Base-by-base conservation (phyloP, 2,329 filamentous ascomycete genomes). In the Exophiala sideris region DNA sequence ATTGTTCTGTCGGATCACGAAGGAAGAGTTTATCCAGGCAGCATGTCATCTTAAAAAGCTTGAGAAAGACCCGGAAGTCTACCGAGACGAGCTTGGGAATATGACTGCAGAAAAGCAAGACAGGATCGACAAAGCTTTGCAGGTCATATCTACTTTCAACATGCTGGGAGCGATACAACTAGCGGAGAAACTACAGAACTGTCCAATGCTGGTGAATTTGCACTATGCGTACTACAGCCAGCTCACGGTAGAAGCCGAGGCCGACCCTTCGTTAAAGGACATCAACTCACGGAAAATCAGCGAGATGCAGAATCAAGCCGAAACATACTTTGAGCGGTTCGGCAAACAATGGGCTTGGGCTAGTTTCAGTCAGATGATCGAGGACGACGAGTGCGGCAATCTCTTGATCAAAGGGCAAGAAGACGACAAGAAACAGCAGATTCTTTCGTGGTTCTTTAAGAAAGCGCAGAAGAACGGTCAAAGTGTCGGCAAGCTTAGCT, bases 361-460 rank as follows among this genome's bases (percentile, higher is more conserved):
- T 0, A 88, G 90, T 58, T 97, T 95, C 69, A 82, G 88, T 53
- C 85, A 86, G 59, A 79, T 92, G 50, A 85, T 96, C 49, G 77
- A 81, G 33, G 80, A 82, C 63, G 81, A 82, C 51, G 81, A 87
- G 42, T 78, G 88, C 40, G 78, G 84, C 61, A 78, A 81, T 1
- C 77, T 96, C 24, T 78, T 99, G 49, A 80, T 63, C 64, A 79
- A 67, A 88, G 88, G 55, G 77, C 60, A 64, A 49, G 85, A 21
- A 74, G 61, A 64, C 34, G 51, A 54, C 9, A 55, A 84, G 52
- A 87, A 91, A 64, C 84, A 84, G 61, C 73, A 81, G 47, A 86
- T 84, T 65, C 81, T 95, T 51, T 95, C 90, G 0, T 78, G 79
- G 48, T 99, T 91, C 65, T 77, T 99, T 45, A 83, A 88, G 39